Conservation (phyloP, 148 eudicot species). For the Silene uniflora region DNA sequence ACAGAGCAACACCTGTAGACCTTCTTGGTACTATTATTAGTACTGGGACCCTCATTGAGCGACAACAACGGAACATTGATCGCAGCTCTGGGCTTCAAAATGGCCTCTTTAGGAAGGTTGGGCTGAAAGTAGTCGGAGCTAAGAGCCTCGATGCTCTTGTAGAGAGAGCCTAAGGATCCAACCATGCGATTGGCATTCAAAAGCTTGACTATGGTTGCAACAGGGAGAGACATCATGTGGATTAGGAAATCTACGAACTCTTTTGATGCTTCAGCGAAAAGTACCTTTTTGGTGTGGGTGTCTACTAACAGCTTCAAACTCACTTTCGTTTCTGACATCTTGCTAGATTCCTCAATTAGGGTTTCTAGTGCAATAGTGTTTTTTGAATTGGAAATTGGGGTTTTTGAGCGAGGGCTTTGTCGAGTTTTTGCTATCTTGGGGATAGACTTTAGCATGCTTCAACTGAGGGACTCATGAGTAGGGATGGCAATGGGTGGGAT, state of each 20-base stretch:
- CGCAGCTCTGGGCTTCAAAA: constrained; percentile 11
- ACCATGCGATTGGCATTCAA: constrained; percentile 2
- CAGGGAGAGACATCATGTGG: constrained; percentile 23
- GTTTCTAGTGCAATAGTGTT: no score
- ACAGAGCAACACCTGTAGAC: no score
- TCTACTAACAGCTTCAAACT: constrained; percentile 29
- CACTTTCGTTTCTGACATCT: no score
- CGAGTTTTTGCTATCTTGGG: no score
- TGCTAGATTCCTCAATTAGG: no score
- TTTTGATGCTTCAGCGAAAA: constrained; percentile 29
- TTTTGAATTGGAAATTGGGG: no score
- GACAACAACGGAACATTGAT: constrained; percentile 13
- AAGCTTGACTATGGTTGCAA: constrained; percentile 22
- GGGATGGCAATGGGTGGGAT: no score
- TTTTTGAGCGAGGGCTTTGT: no score
- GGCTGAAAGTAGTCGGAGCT: background rate
- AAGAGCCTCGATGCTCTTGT: constrained; percentile 16
- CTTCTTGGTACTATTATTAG: no score
- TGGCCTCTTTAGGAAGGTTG: constrained; percentile 8
- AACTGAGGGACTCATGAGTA: no score
- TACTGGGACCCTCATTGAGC: background rate
- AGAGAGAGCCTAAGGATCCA: constrained; percentile 23
- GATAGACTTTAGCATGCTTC: no score
- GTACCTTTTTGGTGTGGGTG: constrained; percentile 15
- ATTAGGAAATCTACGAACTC: constrained; percentile 35